phyloP scores from a whole-genome alignment of 495 filamentous ascomycete species.

The Penicillium egyptiacum region DNA sequence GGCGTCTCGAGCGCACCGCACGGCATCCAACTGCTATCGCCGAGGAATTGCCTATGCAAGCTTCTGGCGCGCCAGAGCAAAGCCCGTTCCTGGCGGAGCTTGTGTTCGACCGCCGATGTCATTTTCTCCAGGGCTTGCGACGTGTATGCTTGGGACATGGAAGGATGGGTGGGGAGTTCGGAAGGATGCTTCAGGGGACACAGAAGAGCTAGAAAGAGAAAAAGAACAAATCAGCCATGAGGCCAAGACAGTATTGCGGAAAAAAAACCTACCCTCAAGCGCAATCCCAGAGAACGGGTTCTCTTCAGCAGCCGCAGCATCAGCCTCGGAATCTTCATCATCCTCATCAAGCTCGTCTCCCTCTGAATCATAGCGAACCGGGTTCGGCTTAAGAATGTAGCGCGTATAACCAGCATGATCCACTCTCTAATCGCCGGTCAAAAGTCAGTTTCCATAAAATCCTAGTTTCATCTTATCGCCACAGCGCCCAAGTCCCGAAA shows the following conservation, averaged over 20 bases:
- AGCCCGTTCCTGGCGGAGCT: conserved; percentile 74
- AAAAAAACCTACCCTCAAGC: conserved; percentile 68
- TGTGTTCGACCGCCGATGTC: conserved; percentile 62
- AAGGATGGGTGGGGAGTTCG: conserved; percentile 80
- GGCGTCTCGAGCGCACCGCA: conserved; percentile 53
- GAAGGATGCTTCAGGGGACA: conserved; percentile 83
- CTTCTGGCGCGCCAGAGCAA: conserved; percentile 76
- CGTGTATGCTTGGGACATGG: conserved; percentile 76
- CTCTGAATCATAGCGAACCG: conserved; percentile 74
- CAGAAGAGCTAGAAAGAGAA: conserved; percentile 64
- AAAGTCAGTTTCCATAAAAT: conserved; percentile 12
- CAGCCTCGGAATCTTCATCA: conserved; percentile 75
- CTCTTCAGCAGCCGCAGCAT: conserved; percentile 68
- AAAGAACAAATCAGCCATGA: conserved; percentile 6
- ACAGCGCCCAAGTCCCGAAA: background rate
- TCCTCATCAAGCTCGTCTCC: conserved; percentile 76
- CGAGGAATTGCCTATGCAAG: conserved; percentile 71
- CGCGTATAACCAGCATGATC: conserved; percentile 83
- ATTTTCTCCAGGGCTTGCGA: conserved; percentile 81
- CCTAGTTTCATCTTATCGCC: conserved; percentile 14
- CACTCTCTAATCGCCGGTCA: conserved; percentile 57
- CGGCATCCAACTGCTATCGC: conserved; percentile 78
- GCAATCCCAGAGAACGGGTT: conserved; percentile 81
- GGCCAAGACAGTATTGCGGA: background rate
- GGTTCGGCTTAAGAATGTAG: conserved; percentile 78